These are phyloP conservation scores for Quercus dentata DNA, from an alignment of 306 rosid genomes.

Conservation along the genomic window DNA sequence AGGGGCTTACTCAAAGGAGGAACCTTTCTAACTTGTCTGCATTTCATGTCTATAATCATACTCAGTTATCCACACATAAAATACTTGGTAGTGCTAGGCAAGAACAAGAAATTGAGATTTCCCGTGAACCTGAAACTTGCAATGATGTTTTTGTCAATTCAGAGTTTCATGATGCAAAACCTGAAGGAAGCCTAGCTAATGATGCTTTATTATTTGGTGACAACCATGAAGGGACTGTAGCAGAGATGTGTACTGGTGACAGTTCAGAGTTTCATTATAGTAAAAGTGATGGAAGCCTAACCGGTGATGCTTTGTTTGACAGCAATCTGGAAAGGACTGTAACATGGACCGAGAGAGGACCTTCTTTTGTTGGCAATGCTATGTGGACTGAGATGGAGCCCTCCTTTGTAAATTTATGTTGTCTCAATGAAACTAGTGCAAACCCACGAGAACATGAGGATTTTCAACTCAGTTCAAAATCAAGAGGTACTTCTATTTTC, in stretches of 20 bases:
- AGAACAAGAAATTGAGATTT: background rate
- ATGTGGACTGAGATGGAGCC: background rate
- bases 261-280: background rate
- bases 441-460: background rate
- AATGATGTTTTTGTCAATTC: background rate
- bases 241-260: no score
- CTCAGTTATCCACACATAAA: background rate
- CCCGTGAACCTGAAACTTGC: background rate
- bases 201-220: no score
- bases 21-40: background rate
- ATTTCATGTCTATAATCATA: background rate
- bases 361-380: background rate
- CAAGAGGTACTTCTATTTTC: background rate
- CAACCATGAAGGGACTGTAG: no score
- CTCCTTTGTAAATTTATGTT: background rate
- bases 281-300: background rate
- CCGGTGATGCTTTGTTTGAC: background rate
- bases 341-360: background rate
- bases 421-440: background rate
- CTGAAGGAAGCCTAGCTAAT: background rate
- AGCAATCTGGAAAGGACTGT: background rate
- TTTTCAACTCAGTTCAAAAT: background rate
- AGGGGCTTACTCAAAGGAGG: background rate
- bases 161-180: background rate
- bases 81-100: background rate